phyloP scores from a whole-genome alignment of 768 basidiomycete genomes.

The Tephrocybe rancida region DNA sequence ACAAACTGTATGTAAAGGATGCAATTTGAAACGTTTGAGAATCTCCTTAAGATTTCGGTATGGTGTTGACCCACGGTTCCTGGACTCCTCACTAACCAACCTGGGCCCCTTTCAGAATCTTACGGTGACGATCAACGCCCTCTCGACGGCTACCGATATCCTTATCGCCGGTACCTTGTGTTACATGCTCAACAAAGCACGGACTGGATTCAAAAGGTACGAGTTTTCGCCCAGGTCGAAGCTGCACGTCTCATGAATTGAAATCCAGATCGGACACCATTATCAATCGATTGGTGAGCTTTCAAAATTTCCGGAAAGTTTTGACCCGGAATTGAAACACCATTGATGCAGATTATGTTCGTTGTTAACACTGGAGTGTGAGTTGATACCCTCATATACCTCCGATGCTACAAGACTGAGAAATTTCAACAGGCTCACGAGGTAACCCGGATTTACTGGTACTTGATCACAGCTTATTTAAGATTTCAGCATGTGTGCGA shows the following conservation, averaged over 20 bases:
- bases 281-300: slow-evolving; percentile 45
- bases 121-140: slow-evolving; percentile 51
- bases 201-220: slow-evolving; percentile 53
- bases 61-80: slow-evolving; percentile 1
- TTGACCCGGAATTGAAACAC: not conserved
- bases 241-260: not conserved
- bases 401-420: not conserved
- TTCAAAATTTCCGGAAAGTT: not conserved
- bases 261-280: slow-evolving; percentile 51
- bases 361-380: slow-evolving; percentile 53
- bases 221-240: not conserved
- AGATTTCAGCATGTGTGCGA: slow-evolving; percentile 39
- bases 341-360: slow-evolving; percentile 44
- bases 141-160: slow-evolving; percentile 47
- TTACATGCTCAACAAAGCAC: slow-evolving; percentile 43
- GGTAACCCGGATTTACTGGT: not conserved
- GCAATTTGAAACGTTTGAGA: slow-evolving; percentile 35
- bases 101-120: slow-evolving; percentile 31
- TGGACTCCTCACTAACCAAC: slow-evolving; percentile 1
- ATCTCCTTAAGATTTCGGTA: slow-evolving; percentile 37
- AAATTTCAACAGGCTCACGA: not conserved
- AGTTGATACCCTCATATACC: slow-evolving; percentile 9
- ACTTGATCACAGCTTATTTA: not conserved
- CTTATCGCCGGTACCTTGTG: slow-evolving; percentile 51
- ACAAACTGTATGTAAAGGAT: slow-evolving; percentile 10